Base-by-base conservation (phyloP, 2,329 filamentous ascomycete species). In the Aspergillus jensenii region DNA sequence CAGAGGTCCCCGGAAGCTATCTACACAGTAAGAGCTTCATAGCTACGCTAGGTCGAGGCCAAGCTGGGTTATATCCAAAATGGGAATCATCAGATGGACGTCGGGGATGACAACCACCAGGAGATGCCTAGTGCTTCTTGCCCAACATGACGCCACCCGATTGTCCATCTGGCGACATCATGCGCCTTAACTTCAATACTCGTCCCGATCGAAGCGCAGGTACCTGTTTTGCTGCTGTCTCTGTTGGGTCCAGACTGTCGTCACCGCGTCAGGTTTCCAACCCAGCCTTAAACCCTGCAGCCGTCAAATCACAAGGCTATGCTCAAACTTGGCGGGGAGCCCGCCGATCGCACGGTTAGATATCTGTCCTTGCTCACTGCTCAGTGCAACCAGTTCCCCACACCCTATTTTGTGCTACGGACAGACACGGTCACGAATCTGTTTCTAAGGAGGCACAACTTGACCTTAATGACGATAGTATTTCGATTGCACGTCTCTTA, bases 121-220 rank as follows among this genome's bases (percentile, higher is more conserved):
- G 6, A n/a, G 35, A 51, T 43, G 9, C 31, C n/a, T 8, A 25
- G 14, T 11, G 4, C 27, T 27, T 21, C n/a, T 48, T 35, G 45
- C 45, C 27, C n/a, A 25, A 52, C 23, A 52, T 59, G 52, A 59
- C 52, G 57, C 57, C 52, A 59, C 57, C 48, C 12, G 19, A 14
- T n/a, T 54, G 45, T 55, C 19, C 57, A 57, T 59, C 57, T 52
- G 51, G 51, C 47, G 52, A 44, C 39, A 53, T 62, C 60, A 62
- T 60, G 58, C 58, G 60, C 57, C 54, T 27, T 48, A n/a, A 11
- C 7, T 35, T 35, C 39, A 21, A 48, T 19, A 25, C 19, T 52
- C 7, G 12, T 37, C 31, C 48, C 14, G n/a, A 47, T 17, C 35
- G 19, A 15, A n/a, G 48, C 48, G 35, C 48, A 51, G 35, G 48